phyloP scores from a whole-genome alignment of 2,329 filamentous ascomycete genomes.

The Setomelanomma holmii region DNA sequence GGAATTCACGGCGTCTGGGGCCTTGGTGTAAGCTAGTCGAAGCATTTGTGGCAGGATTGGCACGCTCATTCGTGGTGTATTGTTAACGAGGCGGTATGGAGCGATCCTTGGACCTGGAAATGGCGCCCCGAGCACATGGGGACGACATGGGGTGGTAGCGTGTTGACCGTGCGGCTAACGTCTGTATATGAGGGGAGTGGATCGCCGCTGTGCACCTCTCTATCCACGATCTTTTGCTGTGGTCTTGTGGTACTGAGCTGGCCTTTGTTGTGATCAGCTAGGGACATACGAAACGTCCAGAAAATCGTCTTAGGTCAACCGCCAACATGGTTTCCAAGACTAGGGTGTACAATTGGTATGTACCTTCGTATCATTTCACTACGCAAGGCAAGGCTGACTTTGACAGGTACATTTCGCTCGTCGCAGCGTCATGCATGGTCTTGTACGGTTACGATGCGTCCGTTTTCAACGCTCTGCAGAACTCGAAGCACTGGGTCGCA shows the following conservation, averaged over 20 bases:
- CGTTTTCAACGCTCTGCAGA: slow-evolving; percentile 75
- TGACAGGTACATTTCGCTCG: slow-evolving; percentile 69
- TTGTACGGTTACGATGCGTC: slow-evolving; percentile 78
- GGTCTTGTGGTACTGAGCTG: slow-evolving; percentile 20
- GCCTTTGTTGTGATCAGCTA: slow-evolving; percentile 4
- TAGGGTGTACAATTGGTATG: slow-evolving; percentile 57
- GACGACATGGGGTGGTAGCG: slow-evolving; percentile 25
- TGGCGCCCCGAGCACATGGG: slow-evolving; percentile 31
- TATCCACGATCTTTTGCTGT: slow-evolving; percentile 24
- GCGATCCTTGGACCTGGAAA: slow-evolving; percentile 23
- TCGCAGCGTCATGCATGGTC: slow-evolving; percentile 77
- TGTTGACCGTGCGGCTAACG: slow-evolving; percentile 19
- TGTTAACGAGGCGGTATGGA: slow-evolving; percentile 12
- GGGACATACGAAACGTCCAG: too few species aligned
- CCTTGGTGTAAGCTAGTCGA: slow-evolving; percentile 21
- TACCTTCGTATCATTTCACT: background rate
- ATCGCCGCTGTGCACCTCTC: slow-evolving; percentile 9
- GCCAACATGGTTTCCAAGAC: slow-evolving; percentile 45
- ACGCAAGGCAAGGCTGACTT: slow-evolving; percentile 8
- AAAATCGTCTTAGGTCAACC: slow-evolving; percentile 5
- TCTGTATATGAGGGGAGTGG: slow-evolving; percentile 28
- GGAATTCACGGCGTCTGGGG: slow-evolving; percentile 8
- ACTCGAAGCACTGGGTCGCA: slow-evolving; percentile 69
- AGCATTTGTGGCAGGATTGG: slow-evolving; percentile 27
- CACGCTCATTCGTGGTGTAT: slow-evolving; percentile 42